Evolutionary conservation across 371 early-diverging fungal genomes (phyloP), one percentile per base, ranked within the genome.

Genomic region (Catenaria anguillulae): DNA sequence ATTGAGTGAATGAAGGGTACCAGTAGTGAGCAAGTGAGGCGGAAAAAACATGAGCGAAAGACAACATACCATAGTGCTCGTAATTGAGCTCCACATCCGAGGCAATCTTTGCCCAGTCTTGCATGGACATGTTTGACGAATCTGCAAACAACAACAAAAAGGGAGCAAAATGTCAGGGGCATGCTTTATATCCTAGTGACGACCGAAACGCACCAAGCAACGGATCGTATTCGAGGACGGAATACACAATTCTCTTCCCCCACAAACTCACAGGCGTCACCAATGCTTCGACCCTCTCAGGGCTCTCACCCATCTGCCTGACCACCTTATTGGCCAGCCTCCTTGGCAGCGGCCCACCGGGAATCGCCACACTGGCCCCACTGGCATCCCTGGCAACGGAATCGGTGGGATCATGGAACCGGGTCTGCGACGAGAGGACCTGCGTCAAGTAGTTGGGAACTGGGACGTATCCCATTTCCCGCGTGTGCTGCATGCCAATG

Each of bases 331-430:
- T 72, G 33, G 65, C 70, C 0, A 66, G 65, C 10, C 67, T 68
- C 46, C 64, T 69, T 40, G 71, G 70, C 6, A 66, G 64, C 24
- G 65, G 62, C 6, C 55, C 66, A 8, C 62, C 65, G 4, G 66
- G 67, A 2, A 66, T 59, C 8, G 63, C n/a, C n/a, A n/a, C n/a
- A n/a, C n/a, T n/a, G n/a, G n/a, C n/a, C n/a, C n/a, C n/a, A n/a
- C n/a, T n/a, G n/a, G n/a, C n/a, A n/a, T n/a, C n/a, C n/a, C n/a
- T n/a, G n/a, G n/a, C n/a, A n/a, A n/a, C n/a, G n/a, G n/a, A n/a
- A n/a, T n/a, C n/a, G n/a, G n/a, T n/a, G 1, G 86, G 82, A 69
- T 93, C 94, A 68, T 95, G 92, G 72, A 97, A 97, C n/a, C 92
- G 83, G 15, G 76, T 67, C 63, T 88, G 85, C 35, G 69, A 74